Base-by-base conservation (phyloP, 1,284 basidiomycete species). In the Vanrija sp. region DNA sequence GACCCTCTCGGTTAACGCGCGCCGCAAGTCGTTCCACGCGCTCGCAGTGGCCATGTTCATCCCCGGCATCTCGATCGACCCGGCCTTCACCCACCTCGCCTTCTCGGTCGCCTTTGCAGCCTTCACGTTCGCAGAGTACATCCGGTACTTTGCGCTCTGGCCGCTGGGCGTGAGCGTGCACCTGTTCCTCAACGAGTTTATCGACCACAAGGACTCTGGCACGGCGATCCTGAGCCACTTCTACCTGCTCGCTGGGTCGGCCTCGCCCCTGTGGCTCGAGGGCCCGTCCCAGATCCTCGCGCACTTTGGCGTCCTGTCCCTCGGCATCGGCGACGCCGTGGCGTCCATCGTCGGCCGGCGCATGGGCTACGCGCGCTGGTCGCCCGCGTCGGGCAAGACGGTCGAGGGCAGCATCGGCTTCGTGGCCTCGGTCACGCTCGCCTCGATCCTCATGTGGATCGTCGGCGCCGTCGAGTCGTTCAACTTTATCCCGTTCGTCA, bases 211-310 rank as follows among this genome's bases (percentile, higher is more conserved):
- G 78, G 96, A 99, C 74, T 83, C 86, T 45, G 96, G 96, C 6
- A 96, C 95, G 9, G 96, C 94, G 12, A 96, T 98, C 64, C 75
- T 99, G 58, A 93, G 89, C 67, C 96, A 98, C 75, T 98, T 98
- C 68, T 99, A 98, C 78, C 79, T 99, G 44, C 78, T 99, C 50
- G 92, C 91, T 0, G 96, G 96, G 0, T 98, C 94, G 75, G 93
- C 95, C 3, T 85, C 86, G 6, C 87, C 89, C 19, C 72, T 98
- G 22, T 99, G 96, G 96, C 81, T 98, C 49, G 96, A 98, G 78
- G 89, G 89, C 37, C 82, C 84, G 20, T 85, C 84, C 41, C 80
- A 79, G 45, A 78, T 95, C 45, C 77, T 92, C 53, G 83, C 85
- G 64, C 89, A 88, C 67, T 94, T 91, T n/a, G 95, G 96, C 3